Percentiles rank a stretch among this genome's conserved stretches.
These are phyloP conservation scores for Ustilago nuda DNA, from an alignment of 1,284 basidiomycete genomes.

Conservation along the genomic window DNA sequence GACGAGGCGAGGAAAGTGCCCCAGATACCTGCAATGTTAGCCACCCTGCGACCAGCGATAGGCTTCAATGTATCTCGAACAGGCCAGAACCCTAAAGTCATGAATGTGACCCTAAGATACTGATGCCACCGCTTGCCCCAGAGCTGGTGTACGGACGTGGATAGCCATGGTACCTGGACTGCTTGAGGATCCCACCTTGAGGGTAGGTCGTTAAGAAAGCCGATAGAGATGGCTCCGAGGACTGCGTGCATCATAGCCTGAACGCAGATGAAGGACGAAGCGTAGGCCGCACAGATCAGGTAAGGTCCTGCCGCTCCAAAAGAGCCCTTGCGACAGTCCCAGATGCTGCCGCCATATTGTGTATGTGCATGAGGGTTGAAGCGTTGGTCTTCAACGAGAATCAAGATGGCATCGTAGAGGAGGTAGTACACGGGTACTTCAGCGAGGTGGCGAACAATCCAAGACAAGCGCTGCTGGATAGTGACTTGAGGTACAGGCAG, in stretches of 20 bases:
- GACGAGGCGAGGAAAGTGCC: constrained; percentile 39
- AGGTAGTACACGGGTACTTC: constrained; percentile 8
- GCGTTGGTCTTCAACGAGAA: constrained; percentile 26
- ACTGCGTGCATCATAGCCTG: constrained; percentile 16
- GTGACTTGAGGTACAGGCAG: constrained; percentile 20
- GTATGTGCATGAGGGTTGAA: constrained; percentile 24
- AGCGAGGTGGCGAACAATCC: constrained; percentile 12
- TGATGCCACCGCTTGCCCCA: constrained; percentile 51
- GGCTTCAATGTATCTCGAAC: constrained; percentile 4
- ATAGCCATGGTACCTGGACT: constrained; percentile 13
- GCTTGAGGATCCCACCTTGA: constrained; percentile 37
- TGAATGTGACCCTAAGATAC: constrained; percentile 31
- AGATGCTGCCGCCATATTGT: constrained; percentile 21
- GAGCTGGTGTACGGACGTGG: constrained; percentile 31
- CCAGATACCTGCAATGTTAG: constrained; percentile 19
- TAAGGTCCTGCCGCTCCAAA: constrained; percentile 33
- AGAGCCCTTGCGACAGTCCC: constrained; percentile 15
- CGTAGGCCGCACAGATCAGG: constrained; percentile 20
- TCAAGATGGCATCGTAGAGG: constrained; percentile 23
- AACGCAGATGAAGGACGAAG: constrained; percentile 8
- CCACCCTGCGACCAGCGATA: constrained; percentile 11
- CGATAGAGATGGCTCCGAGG: constrained; percentile 8
- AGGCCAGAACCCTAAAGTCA: constrained; percentile 32
- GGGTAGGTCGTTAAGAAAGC: constrained; percentile 13
- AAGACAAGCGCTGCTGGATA: constrained; percentile 6